These are phyloP conservation scores for Taphrina wiesneri DNA, from an alignment of 1,139 yeast species.

Conservation along the genomic window DNA sequence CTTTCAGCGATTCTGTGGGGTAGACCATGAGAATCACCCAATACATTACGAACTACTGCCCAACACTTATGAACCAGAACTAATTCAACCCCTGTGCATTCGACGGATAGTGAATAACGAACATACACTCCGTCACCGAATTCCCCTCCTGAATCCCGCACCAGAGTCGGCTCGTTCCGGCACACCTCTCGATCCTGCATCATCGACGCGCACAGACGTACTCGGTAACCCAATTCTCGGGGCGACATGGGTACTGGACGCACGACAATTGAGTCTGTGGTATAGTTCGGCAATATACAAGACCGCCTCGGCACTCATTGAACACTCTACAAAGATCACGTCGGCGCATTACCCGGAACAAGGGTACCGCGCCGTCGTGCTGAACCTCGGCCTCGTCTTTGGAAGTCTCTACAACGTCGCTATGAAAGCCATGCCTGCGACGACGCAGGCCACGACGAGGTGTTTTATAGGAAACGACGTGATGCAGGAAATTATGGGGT, in stretches of 20 bases:
- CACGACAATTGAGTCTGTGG: slow-evolving; percentile 25
- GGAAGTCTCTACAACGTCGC: slow-evolving; percentile 23
- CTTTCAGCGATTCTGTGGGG: slow-evolving; percentile 18
- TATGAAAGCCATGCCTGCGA: slow-evolving; percentile 20
- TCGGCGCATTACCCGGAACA: slow-evolving; percentile 31
- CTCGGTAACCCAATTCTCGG: slow-evolving; percentile 22
- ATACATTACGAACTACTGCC: slow-evolving; percentile 23
- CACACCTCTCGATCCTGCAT: neutral
- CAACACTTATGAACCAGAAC: slow-evolving; percentile 7
- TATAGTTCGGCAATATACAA: slow-evolving; percentile 21
- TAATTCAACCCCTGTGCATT: slow-evolving; percentile 10
- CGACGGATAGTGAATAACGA: slow-evolving; percentile 28
- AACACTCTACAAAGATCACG: slow-evolving; percentile 7
- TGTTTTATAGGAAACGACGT: slow-evolving; percentile 20
- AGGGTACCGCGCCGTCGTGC: slow-evolving; percentile 28
- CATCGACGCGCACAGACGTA: slow-evolving; percentile 7
- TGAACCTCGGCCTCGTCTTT: slow-evolving; percentile 27
- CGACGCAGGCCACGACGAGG: slow-evolving; percentile 19
- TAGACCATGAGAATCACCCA: slow-evolving; percentile 18
- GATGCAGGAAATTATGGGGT: neutral
- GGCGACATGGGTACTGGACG: slow-evolving; percentile 27
- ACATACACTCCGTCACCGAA: slow-evolving; percentile 23
- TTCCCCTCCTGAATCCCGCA: slow-evolving; percentile 17
- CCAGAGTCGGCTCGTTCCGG: neutral
- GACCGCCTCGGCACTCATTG: slow-evolving; percentile 11